Percentiles rank a stretch among this genome's conserved stretches.
These are phyloP conservation scores for Thermomyces lanuginosus DNA, from an alignment of 2,329 filamentous ascomycete genomes.

Conservation along the genomic window DNA sequence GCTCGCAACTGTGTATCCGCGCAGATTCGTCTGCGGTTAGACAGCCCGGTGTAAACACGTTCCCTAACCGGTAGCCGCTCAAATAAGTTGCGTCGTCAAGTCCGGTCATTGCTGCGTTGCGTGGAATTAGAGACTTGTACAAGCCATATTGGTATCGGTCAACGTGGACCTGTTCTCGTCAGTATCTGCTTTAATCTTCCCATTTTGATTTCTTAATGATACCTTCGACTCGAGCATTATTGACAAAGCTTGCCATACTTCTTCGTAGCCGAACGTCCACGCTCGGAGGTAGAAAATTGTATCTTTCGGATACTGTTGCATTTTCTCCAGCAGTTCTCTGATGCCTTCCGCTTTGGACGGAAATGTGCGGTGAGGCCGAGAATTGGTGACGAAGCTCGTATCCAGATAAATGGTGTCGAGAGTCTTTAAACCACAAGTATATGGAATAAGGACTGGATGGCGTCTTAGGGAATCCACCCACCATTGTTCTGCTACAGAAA, in stretches of 20 bases:
- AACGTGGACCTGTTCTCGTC: constrained; percentile 50
- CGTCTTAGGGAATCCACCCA: constrained; percentile 60
- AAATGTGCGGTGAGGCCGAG: constrained; percentile 35
- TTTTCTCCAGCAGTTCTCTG: constrained; percentile 52
- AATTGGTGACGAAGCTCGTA: constrained; percentile 54
- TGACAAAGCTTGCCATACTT: constrained; percentile 73
- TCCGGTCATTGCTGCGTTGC: constrained; percentile 23
- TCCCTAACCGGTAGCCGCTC: constrained; percentile 59
- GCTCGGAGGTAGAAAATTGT: constrained; percentile 72
- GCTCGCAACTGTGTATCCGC: constrained; percentile 75
- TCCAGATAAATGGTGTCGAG: constrained; percentile 80
- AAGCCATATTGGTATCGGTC: constrained; percentile 63
- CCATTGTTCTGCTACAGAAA: constrained; percentile 51
- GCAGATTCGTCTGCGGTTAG: constrained; percentile 47
- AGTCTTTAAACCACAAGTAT: constrained; percentile 46
- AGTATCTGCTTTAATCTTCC: constrained; percentile 5
- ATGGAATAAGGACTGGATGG: constrained; percentile 60
- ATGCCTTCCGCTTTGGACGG: constrained; percentile 58
- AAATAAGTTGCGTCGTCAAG: constrained; percentile 49
- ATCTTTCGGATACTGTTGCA: constrained; percentile 50
- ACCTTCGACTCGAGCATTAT: constrained; percentile 50
- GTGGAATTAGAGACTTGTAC: constrained; percentile 46
- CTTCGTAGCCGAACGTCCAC: constrained; percentile 89
- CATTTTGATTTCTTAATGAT: constrained; percentile 6
- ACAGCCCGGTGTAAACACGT: constrained; percentile 52